Evolutionary conservation across 108 stramenopile species (phyloP).

Genomic region (Chaetoceros tenuissimus): DNA sequence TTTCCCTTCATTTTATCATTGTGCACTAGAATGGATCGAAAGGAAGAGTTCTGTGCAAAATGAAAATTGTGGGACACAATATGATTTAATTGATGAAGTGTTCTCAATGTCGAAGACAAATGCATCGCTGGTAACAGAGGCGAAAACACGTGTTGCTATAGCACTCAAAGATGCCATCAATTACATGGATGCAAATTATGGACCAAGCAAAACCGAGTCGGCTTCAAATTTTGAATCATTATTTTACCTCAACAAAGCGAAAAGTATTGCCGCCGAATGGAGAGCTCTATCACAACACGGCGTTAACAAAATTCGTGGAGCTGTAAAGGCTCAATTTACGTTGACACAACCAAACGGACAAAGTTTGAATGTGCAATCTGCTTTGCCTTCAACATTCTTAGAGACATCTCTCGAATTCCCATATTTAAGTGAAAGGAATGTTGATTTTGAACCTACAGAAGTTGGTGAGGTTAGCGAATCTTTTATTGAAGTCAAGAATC

Average conservation of each 20-base stretch:
- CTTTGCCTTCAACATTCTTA: conserved; percentile 39
- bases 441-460: conserved; percentile 47
- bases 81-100: background rate
- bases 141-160: background rate
- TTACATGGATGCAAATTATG: background rate
- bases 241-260: background rate
- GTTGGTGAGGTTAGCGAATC: conserved; percentile 33
- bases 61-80: background rate
- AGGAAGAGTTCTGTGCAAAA: background rate
- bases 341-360: background rate
- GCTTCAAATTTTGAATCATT: too few relatives aligned
- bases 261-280: background rate
- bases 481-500: conserved; percentile 49
- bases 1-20: background rate
- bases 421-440: conserved; percentile 25
- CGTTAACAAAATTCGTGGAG: background rate
- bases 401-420: conserved; percentile 43
- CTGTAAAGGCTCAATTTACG: background rate
- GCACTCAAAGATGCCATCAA: background rate
- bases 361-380: conserved; percentile 12
- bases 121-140: background rate
- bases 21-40: background rate
- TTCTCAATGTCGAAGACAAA: background rate
- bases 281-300: background rate
- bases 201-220: background rate